These are phyloP conservation scores for Tulasnella sp. DNA, from an alignment of 768 basidiomycete genomes.

Conservation along the genomic window DNA sequence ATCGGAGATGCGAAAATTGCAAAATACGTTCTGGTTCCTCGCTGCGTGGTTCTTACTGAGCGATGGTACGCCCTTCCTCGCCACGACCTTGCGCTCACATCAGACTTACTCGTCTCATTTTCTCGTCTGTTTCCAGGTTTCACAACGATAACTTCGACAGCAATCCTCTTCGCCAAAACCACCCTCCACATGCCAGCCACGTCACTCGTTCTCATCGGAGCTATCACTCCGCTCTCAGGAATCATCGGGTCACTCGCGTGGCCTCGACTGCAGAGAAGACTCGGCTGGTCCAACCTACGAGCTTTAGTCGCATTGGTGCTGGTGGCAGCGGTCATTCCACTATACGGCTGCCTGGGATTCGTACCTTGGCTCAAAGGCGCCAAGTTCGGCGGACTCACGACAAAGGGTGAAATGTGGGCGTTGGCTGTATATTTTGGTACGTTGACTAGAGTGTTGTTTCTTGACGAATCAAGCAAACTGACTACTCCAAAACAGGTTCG, in stretches of 20 bases:
- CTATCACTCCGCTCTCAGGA: conserved; percentile 75
- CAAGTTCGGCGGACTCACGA: conserved; percentile 74
- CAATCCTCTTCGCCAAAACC: conserved; percentile 91
- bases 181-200: conserved; percentile 77
- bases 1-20: conserved; percentile 70
- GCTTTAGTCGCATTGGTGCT: conserved; percentile 70
- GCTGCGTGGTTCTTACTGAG: conserved; percentile 94
- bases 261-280: conserved; percentile 69
- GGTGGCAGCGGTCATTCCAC: conserved; percentile 67
- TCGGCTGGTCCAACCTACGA: conserved; percentile 66
- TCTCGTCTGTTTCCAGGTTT: conserved; percentile 59
- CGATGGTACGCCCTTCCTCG: conserved; percentile 61
- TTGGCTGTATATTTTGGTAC: conserved; percentile 81
- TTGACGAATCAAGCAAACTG: conserved; percentile 1
- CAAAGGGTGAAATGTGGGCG: conserved; percentile 81
- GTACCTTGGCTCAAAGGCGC: conserved; percentile 48
- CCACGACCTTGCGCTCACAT: conserved; percentile 4
- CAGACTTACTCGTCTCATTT: background rate
- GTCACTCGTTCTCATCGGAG: conserved; percentile 76
- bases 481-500: conserved; percentile 46
- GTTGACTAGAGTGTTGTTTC: conserved; percentile 37
- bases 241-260: conserved; percentile 84
- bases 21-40: conserved; percentile 86
- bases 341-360: conserved; percentile 85
- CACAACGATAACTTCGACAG: conserved; percentile 89